Evolutionary conservation across 768 basidiomycete species (phyloP).

Genomic region (Suillus americanus): DNA sequence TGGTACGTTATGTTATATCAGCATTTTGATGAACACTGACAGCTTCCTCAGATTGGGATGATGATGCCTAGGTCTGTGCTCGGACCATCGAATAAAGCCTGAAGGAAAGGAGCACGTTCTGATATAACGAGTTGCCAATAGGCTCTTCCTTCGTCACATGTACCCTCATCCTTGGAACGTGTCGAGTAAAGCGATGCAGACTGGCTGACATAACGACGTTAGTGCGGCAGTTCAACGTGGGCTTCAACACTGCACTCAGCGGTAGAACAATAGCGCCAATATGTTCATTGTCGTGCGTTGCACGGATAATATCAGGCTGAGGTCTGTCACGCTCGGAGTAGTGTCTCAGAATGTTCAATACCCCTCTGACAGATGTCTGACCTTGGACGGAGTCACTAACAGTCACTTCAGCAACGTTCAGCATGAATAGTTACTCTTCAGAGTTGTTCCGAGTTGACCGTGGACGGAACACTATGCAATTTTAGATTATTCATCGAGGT

Average conservation of each 20-base stretch:
- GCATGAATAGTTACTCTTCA: neutral
- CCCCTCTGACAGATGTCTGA: neutral
- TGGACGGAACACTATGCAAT: neutral
- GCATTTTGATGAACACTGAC: neutral
- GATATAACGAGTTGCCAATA: neutral
- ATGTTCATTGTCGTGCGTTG: neutral
- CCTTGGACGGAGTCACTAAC: no score
- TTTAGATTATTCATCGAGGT: neutral
- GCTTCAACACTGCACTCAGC: neutral
- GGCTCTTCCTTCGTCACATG: neutral
- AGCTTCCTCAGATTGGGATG: conserved; percentile 49
- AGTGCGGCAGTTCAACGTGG: neutral
- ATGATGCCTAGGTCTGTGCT: conserved; percentile 52
- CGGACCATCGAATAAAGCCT: conserved; percentile 7
- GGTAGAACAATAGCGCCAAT: neutral
- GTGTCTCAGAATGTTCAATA: neutral
- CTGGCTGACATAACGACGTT: neutral
- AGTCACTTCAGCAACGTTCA: no score
- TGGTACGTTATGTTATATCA: conserved; percentile 37
- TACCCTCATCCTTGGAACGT: neutral
- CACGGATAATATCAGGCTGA: neutral
- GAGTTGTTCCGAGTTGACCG: neutral
- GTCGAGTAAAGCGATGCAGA: neutral
- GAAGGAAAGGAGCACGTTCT: neutral
- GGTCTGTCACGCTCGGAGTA: neutral